Conservation (phyloP, 1,284 basidiomycete genomes). For the Tremellales sp. region DNA sequence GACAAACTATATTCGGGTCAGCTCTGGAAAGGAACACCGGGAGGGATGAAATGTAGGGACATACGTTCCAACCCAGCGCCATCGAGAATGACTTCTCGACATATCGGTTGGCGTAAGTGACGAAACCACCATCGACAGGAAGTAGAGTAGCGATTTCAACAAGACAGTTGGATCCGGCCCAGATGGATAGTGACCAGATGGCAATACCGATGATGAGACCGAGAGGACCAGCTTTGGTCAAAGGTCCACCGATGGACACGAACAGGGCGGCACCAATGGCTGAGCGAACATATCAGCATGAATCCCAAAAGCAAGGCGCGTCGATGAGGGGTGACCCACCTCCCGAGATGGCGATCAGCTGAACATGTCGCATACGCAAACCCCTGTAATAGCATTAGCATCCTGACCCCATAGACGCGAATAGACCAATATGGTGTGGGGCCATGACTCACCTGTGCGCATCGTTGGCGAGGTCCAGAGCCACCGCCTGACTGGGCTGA, state of each 20-base stretch:
- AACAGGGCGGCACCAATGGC: conserved; percentile 22
- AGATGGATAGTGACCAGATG: conserved; percentile 20
- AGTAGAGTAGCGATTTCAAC: conserved; percentile 25
- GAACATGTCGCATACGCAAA: conserved; percentile 21
- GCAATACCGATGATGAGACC: conserved; percentile 17
- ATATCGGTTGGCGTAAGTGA: conserved; percentile 15
- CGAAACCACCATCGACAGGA: conserved; percentile 20
- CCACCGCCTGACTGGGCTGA: not conserved
- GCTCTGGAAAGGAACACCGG: not conserved
- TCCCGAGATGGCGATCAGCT: conserved; percentile 22
- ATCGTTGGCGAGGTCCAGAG: not conserved
- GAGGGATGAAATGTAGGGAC: conserved; percentile 11
- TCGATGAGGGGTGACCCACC: not conserved
- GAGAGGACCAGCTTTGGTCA: conserved; percentile 17
- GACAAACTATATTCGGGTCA: conserved; percentile 8
- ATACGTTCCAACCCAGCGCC: conserved; percentile 26
- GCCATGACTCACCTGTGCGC: not conserved
- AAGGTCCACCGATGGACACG: conserved; percentile 18
- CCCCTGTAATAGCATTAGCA: conserved; percentile 14
- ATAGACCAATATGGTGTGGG: not conserved
- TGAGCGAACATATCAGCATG: not conserved
- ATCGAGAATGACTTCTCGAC: conserved; percentile 16
- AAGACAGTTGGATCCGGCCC: conserved; percentile 18
- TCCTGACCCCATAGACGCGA: not conserved
- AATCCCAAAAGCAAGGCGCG: not conserved